phyloP scores from a whole-genome alignment of 2,329 filamentous ascomycete species.

The Uncinocarpus reesii region DNA sequence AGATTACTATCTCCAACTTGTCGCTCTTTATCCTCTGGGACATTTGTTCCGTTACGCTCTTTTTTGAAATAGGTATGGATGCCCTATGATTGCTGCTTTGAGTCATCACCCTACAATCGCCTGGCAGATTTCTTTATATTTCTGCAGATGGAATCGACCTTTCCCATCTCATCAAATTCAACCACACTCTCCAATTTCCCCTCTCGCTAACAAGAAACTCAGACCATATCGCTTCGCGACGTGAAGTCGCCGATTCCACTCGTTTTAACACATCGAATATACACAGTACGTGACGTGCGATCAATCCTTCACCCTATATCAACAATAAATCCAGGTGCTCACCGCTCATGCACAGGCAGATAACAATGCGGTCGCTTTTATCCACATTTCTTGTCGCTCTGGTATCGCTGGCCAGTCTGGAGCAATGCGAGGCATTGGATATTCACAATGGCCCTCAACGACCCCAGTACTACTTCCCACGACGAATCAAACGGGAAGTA shows the following conservation, averaged over 20 bases:
- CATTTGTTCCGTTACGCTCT: slow-evolving; percentile 16
- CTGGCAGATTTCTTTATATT: not conserved
- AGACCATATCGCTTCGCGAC: slow-evolving; percentile 10
- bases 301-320: not conserved
- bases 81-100: slow-evolving; percentile 1
- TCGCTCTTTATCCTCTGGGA: slow-evolving; percentile 12
- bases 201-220: not conserved
- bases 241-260: slow-evolving; percentile 11
- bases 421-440: slow-evolving; percentile 27
- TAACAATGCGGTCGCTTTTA: slow-evolving; percentile 24
- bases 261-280: slow-evolving; percentile 8
- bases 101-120: not conserved
- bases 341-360: slow-evolving; percentile 12
- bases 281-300: not conserved
- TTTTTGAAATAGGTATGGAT: slow-evolving; percentile 13
- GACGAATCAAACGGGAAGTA: slow-evolving; percentile 23
- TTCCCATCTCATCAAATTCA: not conserved
- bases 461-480: slow-evolving; percentile 29
- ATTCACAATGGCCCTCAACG: slow-evolving; percentile 22
- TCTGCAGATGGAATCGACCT: not conserved
- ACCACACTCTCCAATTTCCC: not conserved
- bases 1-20: slow-evolving; percentile 1
- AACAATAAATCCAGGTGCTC: not conserved
- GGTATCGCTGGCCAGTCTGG: slow-evolving; percentile 26
- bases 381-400: slow-evolving; percentile 27